These are phyloP conservation scores for Erythrophleum fordii DNA, from an alignment of 306 rosid genomes.

Conservation along the genomic window DNA sequence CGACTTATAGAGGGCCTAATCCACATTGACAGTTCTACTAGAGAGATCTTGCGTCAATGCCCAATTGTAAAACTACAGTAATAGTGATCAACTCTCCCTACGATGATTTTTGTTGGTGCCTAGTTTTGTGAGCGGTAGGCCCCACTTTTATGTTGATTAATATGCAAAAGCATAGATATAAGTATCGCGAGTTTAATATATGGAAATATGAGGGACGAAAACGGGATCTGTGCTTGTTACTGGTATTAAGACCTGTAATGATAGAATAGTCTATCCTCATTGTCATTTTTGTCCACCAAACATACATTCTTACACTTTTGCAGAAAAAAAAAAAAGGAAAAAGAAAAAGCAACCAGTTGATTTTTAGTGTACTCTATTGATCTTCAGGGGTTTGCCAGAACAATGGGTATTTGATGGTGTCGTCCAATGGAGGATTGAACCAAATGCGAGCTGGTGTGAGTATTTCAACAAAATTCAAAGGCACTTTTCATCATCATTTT, in stretches of 20 bases:
- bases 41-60: too few relatives aligned
- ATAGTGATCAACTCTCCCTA: too few relatives aligned
- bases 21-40: too few relatives aligned
- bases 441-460: slow-evolving; percentile 70
- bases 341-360: background rate
- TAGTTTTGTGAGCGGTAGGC: too few relatives aligned
- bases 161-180: background rate
- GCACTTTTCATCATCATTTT: background rate
- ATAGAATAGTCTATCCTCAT: background rate
- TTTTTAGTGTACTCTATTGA: background rate
- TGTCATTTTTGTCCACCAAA: background rate
- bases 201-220: background rate
- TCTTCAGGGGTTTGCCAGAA: slow-evolving; percentile 55
- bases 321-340: background rate
- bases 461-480: background rate
- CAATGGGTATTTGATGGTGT: slow-evolving; percentile 70
- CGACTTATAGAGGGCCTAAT: background rate
- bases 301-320: background rate
- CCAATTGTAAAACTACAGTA: too few relatives aligned
- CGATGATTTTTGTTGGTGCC: too few relatives aligned
- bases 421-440: slow-evolving; percentile 69
- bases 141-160: background rate
- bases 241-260: background rate
- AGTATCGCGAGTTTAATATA: background rate
- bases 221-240: background rate